Evolutionary conservation across 495 filamentous ascomycete genomes (phyloP), one percentile per base, ranked within the genome.

Genomic region (Evernia prunastri): DNA sequence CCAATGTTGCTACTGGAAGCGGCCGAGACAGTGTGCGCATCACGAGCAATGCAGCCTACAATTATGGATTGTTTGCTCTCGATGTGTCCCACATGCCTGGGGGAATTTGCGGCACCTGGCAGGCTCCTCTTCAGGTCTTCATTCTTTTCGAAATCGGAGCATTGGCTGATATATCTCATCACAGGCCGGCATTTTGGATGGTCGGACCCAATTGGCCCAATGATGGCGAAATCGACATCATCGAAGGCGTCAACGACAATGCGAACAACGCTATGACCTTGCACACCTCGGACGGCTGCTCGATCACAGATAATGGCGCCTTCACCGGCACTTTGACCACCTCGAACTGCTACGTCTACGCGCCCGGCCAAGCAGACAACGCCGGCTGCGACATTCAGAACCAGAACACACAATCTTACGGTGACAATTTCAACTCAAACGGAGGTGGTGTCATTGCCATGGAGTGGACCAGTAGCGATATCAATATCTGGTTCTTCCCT

Each of bases 151-250:
- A 9, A n/a, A 4, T 4, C 10, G 42, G 4, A 25, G 13, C 27
- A 11, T 4, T 13, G 33, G 43, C 23, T 53, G 3, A 39, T 18
- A 8, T n/a, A 5, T 42, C 36, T 29, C 1, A 9, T 61, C 20
- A 40, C 60, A 54, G 87, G 88, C 88, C 88, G 25, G 84, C 88
- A n/a, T 82, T 82, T 58, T 71, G 66, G 66, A 65, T 68, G 66
- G 40, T 58, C 17, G 66, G 90, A 23, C 80, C 81, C 9, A 78
- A 85, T 56, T 97, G 92, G 92, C 92, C 91, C 0, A 72, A 75
- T 15, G 79, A 82, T 42, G 92, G 92, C 27, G 92, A 97, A 74
- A 92, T 96, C 66, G 92, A 96, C 78, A 91, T 96, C 68, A 87
- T 96, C 72, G 91, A 97, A 72, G 89, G 89, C 47, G 88, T 95